phyloP scores from a whole-genome alignment of 208 protist species.

The Borovskyia barvae region DNA sequence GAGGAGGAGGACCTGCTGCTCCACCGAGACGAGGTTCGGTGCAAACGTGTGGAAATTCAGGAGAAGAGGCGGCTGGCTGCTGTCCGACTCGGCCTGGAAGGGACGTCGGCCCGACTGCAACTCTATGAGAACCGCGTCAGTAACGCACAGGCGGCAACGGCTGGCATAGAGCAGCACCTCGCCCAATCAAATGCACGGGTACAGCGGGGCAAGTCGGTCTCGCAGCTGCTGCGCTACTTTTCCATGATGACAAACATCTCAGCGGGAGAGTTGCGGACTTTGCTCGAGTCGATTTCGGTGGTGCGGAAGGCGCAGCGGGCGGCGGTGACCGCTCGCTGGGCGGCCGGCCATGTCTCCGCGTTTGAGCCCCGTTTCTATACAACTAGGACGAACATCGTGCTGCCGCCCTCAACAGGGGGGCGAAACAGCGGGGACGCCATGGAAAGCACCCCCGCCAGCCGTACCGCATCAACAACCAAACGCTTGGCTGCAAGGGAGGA shows the following conservation, averaged over 20 bases:
- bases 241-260: constrained; percentile 62
- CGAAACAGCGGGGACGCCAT: neutral
- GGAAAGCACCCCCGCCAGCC: neutral
- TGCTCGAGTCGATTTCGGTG: constrained; percentile 63
- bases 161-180: constrained; percentile 86
- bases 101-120: constrained; percentile 64
- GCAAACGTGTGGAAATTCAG: constrained; percentile 68
- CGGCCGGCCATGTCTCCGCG: constrained; percentile 45
- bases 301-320: constrained; percentile 53
- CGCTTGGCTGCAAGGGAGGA: neutral
- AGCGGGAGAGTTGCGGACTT: constrained; percentile 30
- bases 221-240: constrained; percentile 75
- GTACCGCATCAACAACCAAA: neutral
- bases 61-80: constrained; percentile 68
- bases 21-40: constrained; percentile 54
- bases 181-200: constrained; percentile 80
- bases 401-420: neutral
- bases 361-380: constrained; percentile 70
- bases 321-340: constrained; percentile 63
- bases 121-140: constrained; percentile 79
- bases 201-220: constrained; percentile 67
- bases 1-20: constrained; percentile 44
- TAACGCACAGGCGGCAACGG: constrained; percentile 81
- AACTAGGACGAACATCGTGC: constrained; percentile 20
- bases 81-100: constrained; percentile 80